Evolutionary conservation across 306 rosid genomes (phyloP), one percentile per base, ranked within the genome.

Genomic region (Malus orientalis): DNA sequence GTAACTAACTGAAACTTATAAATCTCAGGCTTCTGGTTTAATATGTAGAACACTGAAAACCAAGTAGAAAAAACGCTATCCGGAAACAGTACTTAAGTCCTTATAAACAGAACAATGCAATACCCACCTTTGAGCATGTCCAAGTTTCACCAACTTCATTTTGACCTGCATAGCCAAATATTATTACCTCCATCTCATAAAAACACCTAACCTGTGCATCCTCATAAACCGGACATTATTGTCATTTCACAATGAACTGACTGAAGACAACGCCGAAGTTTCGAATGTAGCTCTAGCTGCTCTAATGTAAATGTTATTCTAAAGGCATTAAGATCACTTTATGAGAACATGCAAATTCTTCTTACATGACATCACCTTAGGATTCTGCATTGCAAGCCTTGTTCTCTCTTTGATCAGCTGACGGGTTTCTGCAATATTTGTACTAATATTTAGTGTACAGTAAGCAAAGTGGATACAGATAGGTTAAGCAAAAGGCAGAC

Each of bases 291-390:
- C 62, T 36, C 8, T 11, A 4, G 32, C 36, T 25, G 68, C 22
- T 63, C 44, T 15, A 63, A 49, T 25, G 33, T 27, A 70, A 13
- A 5, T 78, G 33, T 18, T 55, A 30, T 22, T 66, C 53, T 22
- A 65, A 10, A 45, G 76, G 74, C 40, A 57, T 58, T 66, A 73
- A 77, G 82, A 78, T 74, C 67, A 79, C 47, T 49, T 69, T 77
- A 62, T 70, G 67, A 57, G 76, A 83, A 85, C 84, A 81, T 76
- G 76, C 86, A 76, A 81, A 84, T 81, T 67, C 87, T 83, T 88
- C 97, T 96, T 96, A 91, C 98, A 91, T 87, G 99, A 93, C 98
- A 88, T 96, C 98, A 96, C 99, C 99, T 96, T 96, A 89, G 99
- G 98, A 89, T 88, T 80, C 98, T 93, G 98, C 98, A 96, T 96